Evolutionary conservation across 208 protist genomes (phyloP).

Genomic region (Sergeia podlipaevii): DNA sequence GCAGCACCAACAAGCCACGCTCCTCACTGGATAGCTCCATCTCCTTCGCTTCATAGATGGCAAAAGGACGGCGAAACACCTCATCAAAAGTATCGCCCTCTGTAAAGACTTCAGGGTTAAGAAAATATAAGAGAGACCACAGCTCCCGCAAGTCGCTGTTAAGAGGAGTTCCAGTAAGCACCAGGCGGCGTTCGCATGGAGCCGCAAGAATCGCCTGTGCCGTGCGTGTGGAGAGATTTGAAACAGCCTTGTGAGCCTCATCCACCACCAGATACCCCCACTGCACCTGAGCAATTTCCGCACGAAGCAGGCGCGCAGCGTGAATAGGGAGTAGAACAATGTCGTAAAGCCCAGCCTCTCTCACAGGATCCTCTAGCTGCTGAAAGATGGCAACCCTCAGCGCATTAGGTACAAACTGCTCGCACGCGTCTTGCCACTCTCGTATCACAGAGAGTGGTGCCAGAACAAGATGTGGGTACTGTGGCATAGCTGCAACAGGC

Average conservation of each 20-base stretch:
- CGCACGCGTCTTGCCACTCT: conserved; percentile 94
- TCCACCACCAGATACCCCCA: conserved; percentile 76
- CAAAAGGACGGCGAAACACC: conserved; percentile 77
- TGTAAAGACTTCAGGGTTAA: conserved; percentile 94
- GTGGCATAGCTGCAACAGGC: not conserved
- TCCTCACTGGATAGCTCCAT: conserved; percentile 58
- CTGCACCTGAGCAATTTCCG: conserved; percentile 14
- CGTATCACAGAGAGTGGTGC: conserved; percentile 84
- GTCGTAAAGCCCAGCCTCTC: conserved; percentile 27
- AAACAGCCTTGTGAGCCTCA: conserved; percentile 77
- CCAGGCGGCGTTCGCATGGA: conserved; percentile 50
- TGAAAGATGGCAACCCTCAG: conserved; percentile 30
- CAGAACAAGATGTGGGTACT: conserved; percentile 87
- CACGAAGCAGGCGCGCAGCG: conserved; percentile 13
- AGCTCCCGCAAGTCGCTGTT: conserved; percentile 99
- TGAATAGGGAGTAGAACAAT: conserved; percentile 49
- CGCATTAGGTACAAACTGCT: conserved; percentile 71
- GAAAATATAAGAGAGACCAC: conserved; percentile 98
- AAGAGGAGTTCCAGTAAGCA: conserved; percentile 96
- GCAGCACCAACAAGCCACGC: conserved; percentile 51
- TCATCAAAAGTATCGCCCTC: conserved; percentile 92
- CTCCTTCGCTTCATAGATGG: conserved; percentile 34
- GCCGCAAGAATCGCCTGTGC: conserved; percentile 30
- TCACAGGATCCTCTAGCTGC: conserved; percentile 21
- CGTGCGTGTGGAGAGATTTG: conserved; percentile 43